Conservation (phyloP, 257 asterid genomes). For the Plantago major region DNA sequence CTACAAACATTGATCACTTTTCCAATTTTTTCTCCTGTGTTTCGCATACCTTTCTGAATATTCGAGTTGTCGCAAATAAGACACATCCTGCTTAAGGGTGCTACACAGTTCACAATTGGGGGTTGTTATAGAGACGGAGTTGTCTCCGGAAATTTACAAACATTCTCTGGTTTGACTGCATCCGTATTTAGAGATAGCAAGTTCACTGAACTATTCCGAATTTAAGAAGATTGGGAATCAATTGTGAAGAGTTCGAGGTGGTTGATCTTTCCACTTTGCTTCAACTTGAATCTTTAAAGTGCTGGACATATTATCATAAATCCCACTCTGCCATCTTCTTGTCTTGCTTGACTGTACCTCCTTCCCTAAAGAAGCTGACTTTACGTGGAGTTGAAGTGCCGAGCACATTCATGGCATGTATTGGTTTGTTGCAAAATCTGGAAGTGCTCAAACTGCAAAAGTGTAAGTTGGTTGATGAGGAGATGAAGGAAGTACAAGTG, state of each 20-base stretch:
- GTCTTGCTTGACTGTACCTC: slow-evolving; percentile 7
- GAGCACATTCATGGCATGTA: slow-evolving; percentile 3
- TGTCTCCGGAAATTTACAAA: slow-evolving; percentile 1
- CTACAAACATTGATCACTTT: too few species aligned
- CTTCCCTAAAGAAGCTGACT: slow-evolving; percentile 13
- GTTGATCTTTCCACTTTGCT: background rate
- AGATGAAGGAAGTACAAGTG: background rate
- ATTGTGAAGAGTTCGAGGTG: background rate
- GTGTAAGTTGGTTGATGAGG: background rate
- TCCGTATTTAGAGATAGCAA: background rate
- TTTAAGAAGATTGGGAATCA: slow-evolving; percentile 6
- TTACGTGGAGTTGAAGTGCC: background rate
- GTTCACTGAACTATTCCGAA: background rate
- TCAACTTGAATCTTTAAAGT: slow-evolving; percentile 17
- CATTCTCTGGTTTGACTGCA: background rate
- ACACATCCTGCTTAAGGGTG: too few species aligned
- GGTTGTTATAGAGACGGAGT: background rate
- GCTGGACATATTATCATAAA: too few species aligned
- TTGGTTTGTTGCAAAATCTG: slow-evolving; percentile 19
- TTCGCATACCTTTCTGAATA: too few species aligned
- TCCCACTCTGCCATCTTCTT: background rate
- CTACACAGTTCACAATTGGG: too few species aligned
- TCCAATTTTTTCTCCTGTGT: too few species aligned
- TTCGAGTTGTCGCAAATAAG: too few species aligned
- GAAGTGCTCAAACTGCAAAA: slow-evolving; percentile 19